Evolutionary conservation across 495 filamentous ascomycete genomes (phyloP).

Genomic region (Gamarada debralockiae): DNA sequence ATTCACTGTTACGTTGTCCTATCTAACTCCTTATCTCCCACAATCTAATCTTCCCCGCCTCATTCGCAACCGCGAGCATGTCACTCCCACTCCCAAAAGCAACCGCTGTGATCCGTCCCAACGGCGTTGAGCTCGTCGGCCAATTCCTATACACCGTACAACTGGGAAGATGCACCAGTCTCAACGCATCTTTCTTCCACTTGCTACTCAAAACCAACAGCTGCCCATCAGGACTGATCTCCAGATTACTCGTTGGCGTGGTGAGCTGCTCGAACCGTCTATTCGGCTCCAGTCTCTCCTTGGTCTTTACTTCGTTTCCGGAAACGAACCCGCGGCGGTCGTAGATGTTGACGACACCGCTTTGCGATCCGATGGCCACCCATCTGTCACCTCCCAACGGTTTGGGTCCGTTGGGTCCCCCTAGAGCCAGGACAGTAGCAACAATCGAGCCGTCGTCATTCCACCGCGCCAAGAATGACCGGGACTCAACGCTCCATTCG

Average conservation of each 20-base stretch:
- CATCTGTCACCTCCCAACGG: conserved; percentile 77
- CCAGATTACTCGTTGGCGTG: conserved; percentile 70
- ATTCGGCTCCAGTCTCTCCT: conserved; percentile 62
- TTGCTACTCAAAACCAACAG: conserved; percentile 77
- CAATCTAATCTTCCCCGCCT: conserved; percentile 76
- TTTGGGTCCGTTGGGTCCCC: conserved; percentile 54
- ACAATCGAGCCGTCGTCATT: conserved; percentile 78
- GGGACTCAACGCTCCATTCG: conserved; percentile 72
- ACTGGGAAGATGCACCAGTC: conserved; percentile 84
- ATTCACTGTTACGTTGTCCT: background rate
- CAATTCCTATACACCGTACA: conserved; percentile 96
- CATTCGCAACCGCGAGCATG: conserved; percentile 79
- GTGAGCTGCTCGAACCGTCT: conserved; percentile 78
- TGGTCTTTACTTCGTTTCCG: conserved; percentile 46
- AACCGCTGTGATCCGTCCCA: conserved; percentile 79
- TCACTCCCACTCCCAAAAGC: conserved; percentile 68
- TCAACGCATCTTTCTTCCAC: conserved; percentile 82
- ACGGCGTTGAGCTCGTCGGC: conserved; percentile 85
- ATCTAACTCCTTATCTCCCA: conserved; percentile 65
- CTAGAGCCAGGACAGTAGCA: conserved; percentile 74
- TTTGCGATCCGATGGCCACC: conserved; percentile 80
- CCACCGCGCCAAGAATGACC: conserved; percentile 74
- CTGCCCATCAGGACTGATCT: conserved; percentile 86
- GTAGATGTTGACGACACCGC: conserved; percentile 89
- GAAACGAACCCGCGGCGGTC: conserved; percentile 57